Base-by-base conservation (phyloP, 2,329 filamentous ascomycete genomes). In the Leptographium radiaticola region DNA sequence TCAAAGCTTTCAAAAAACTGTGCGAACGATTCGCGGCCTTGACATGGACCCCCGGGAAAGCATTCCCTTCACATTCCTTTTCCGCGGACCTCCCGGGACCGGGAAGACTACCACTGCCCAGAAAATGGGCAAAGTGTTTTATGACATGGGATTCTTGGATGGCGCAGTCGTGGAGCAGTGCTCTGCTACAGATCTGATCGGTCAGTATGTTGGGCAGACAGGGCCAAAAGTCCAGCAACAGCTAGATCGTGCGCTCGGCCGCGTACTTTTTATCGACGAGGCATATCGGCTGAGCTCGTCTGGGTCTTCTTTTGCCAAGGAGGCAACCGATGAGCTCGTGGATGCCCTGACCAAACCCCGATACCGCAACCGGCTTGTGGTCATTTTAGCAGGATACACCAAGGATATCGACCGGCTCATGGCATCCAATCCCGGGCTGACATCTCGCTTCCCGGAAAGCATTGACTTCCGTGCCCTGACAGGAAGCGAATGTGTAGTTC, bases 61-160 rank as follows among this genome's bases (percentile, higher is more conserved):
- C 12, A 72, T 87, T 0, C 82, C 83, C 0, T 85, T 84, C 63
- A 84, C 77, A 56, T 87, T 87, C 59, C 60, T 88, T 0, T 88
- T 88, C 66, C 74, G 78, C 0, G 84, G 85, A 0, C 79, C 79
- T 9, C 61, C 62, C 2, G 61, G 61, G 0, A 89, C 85, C 0
- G 86, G 86, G 0, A 89, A 89, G 61, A 88, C 85, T 0, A 83
- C 81, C 0, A 87, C 73, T 0, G 87, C 87, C 0, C 70, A 75
- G n/a, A 85, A 83, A 57, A 86, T 90, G 75, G 86, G 86, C 4
- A 77, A 87, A 57, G 71, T 90, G 0, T 90, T 80, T 61, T 89
- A 87, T 61, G 81, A 89, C 59, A 79, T 89, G 73, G 84, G 84
- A 0, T 77, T 89, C 38, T 67, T 90, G 0, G 67, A 77, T 0